Base-by-base conservation (phyloP, 805 yeast genomes). In the Candida oleophila region DNA sequence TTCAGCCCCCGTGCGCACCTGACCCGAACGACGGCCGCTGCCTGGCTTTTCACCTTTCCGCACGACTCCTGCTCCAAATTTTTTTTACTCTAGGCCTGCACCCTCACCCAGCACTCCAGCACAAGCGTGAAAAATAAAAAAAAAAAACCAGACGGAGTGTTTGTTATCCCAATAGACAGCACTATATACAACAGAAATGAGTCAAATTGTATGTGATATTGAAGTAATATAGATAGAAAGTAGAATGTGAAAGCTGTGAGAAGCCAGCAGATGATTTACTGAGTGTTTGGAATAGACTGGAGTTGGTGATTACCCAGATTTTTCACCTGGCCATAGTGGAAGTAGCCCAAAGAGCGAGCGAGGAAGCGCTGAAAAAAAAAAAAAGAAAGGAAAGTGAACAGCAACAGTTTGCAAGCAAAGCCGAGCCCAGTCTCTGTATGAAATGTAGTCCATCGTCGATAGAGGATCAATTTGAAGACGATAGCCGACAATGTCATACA, bases 201-300 rank as follows among this genome's bases (percentile, higher is more conserved):
- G 67, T 59, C 63, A 59, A 55, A 50, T 60, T 56, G 71, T 66
- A 66, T 65, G 71, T 65, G 47, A 41, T 25, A 39, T 25, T 15
- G 32, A 39, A 33, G 38, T 30, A 15, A 34, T 22, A 15, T 33
- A 11, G 16, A 33, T 11, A 33, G 7, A 33, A 4, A 8, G 14
- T 8, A 8, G 16, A 33, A 15, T 15, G 16, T 33, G 32, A 33
- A 15, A 14, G 36, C 7, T 15, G 14, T 25, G 30, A 5, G 30
- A 25, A 25, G 30, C 11, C 9, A 25, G 11, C 9, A 5, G 30
- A 11, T 25, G 11, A 25, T 11, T 25, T 25, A 7, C 30, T 25
- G 5, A 25, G 30, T 25, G 30, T 25, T 25, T 25, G 5, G 30
- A 25, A 11, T 5, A 25, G 30, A 25, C 30, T 11, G 11, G 30